phyloP scores from a whole-genome alignment of 306 rosid species.

The Gastrolobium villosum region DNA sequence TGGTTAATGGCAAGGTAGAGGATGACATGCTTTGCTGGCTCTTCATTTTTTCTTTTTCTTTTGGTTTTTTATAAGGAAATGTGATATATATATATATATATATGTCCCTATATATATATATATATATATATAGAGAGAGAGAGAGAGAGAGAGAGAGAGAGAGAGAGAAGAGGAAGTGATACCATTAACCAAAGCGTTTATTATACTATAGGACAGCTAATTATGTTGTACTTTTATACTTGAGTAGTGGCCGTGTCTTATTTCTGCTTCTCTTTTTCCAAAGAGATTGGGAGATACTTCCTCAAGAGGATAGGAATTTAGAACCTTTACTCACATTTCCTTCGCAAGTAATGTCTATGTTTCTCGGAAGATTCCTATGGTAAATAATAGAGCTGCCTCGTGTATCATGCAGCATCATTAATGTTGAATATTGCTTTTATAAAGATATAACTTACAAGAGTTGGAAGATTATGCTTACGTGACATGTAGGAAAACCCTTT shows the following conservation, averaged over 20 bases:
- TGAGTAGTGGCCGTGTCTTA: not conserved
- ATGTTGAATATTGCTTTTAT: not conserved
- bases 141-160: too few relatives aligned
- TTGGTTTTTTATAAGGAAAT: not conserved
- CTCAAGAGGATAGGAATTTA: conserved; percentile 51
- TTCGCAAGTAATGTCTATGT: not conserved
- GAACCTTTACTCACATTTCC: conserved; percentile 14
- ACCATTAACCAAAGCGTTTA: not conserved
- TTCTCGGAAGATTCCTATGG: not conserved
- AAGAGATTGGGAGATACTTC: conserved; percentile 36
- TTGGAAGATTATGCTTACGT: conserved; percentile 14
- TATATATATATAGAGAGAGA: too few relatives aligned
- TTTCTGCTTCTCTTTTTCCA: conserved; percentile 7
- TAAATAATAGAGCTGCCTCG: not conserved
- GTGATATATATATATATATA: not conserved
- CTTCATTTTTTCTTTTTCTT: not conserved
- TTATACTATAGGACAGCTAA: not conserved
- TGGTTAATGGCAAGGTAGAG: conserved; percentile 17
- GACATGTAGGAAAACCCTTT: conserved; percentile 27
- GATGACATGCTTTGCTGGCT: conserved; percentile 38
- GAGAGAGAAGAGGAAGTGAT: too few relatives aligned
- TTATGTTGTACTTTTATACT: not conserved
- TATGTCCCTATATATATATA: too few relatives aligned
- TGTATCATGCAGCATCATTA: conserved; percentile 5
- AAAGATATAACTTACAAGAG: not conserved